Conservation (phyloP, 2,329 filamentous ascomycete genomes). For the Phyllosticta ampelicida region DNA sequence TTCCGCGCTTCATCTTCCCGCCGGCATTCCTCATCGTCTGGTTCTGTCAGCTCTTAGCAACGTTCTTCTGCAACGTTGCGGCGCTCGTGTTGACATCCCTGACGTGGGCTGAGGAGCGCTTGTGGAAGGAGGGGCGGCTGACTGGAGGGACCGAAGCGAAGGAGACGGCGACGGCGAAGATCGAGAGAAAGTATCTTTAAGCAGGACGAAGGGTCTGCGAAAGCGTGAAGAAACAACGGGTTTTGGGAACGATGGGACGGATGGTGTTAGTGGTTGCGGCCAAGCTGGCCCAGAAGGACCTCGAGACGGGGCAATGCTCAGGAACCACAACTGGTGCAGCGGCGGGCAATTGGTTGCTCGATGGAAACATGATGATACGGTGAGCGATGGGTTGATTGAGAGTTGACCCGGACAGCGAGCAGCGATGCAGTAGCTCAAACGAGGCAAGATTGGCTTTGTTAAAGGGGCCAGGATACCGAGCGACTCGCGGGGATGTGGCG, state of each 20-base stretch:
- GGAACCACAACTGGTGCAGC: neutral
- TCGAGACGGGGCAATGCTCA: neutral
- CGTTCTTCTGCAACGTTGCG: slow-evolving; percentile 53
- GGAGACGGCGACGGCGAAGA: slow-evolving; percentile 1
- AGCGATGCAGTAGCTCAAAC: neutral
- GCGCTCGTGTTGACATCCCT: slow-evolving; percentile 42
- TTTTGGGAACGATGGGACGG: neutral
- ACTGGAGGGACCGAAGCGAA: slow-evolving; percentile 2
- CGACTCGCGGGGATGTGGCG: neutral
- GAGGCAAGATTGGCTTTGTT: neutral
- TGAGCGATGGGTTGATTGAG: neutral
- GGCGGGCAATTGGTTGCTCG: slow-evolving; percentile 7
- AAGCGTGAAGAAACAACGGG: neutral
- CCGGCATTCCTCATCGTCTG: slow-evolving; percentile 48
- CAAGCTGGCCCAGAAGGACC: neutral
- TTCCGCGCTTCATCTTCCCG: slow-evolving; percentile 59
- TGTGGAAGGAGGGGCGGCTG: slow-evolving; percentile 8
- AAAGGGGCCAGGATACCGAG: neutral
- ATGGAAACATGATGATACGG: slow-evolving; percentile 6
- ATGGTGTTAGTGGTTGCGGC: neutral
- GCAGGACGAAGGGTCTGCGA: too few species aligned
- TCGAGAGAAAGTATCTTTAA: slow-evolving; percentile 4
- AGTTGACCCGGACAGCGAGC: neutral
- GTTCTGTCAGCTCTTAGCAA: slow-evolving; percentile 54
- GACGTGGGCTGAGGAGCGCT: slow-evolving; percentile 37